These are phyloP conservation scores for Basidiobolus meristosporus DNA, from an alignment of 371 early-diverging fungal genomes.

Conservation along the genomic window DNA sequence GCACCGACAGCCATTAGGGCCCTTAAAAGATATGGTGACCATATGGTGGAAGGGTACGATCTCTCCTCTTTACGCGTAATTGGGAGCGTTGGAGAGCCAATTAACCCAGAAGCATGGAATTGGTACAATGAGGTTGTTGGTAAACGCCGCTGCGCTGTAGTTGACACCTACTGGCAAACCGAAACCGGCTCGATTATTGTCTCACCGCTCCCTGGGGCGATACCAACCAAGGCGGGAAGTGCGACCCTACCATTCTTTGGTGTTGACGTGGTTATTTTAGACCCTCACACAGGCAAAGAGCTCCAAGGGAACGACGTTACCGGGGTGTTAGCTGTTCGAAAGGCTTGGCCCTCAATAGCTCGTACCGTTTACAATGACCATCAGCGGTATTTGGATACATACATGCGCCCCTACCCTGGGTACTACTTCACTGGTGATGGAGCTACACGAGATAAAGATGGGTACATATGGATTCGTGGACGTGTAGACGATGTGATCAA, in stretches of 20 bases:
- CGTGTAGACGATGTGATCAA: conserved; percentile 96
- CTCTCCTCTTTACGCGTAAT: conserved; percentile 71
- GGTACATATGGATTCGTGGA: conserved; percentile 87
- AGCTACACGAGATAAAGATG: conserved; percentile 73
- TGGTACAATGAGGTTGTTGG: conserved; percentile 91
- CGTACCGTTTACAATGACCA: conserved; percentile 83
- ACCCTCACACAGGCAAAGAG: conserved; percentile 55
- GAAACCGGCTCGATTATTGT: conserved; percentile 93
- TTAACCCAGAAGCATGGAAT: conserved; percentile 92
- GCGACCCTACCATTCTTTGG: conserved; percentile 96
- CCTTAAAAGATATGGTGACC: conserved; percentile 68
- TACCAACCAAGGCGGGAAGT: conserved; percentile 83
- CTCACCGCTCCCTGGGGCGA: conserved; percentile 77
- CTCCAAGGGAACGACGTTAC: conserved; percentile 59
- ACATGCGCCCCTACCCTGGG: conserved; percentile 77
- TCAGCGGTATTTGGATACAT: conserved; percentile 76
- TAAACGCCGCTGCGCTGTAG: conserved; percentile 66
- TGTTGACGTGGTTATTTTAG: conserved; percentile 69
- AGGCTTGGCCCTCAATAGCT: conserved; percentile 92
- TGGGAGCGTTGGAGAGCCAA: conserved; percentile 96
- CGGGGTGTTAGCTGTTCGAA: conserved; percentile 78
- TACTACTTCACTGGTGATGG: no score
- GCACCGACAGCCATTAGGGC: conserved; percentile 97
- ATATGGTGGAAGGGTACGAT: conserved; percentile 49
- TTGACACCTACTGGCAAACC: conserved; percentile 94